Evolutionary conservation across 2,329 filamentous ascomycete genomes (phyloP).

Genomic region (Lasiodiplodia hormozganensis): DNA sequence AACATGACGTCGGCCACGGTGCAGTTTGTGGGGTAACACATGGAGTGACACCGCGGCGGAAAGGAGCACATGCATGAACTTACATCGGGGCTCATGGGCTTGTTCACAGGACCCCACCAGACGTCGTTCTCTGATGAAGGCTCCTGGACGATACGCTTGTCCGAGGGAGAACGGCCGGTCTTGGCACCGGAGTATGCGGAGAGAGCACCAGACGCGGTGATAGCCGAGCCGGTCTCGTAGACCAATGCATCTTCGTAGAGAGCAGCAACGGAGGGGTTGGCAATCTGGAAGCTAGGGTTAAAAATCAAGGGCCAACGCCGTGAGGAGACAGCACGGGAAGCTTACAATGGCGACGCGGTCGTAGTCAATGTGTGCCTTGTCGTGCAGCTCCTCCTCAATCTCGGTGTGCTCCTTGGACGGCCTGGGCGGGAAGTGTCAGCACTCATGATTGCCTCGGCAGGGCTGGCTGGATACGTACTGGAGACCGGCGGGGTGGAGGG

Average conservation of each 20-base stretch:
- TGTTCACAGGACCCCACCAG: constrained; percentile 99
- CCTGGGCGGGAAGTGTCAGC: constrained; percentile 15
- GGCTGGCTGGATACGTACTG: constrained; percentile 66
- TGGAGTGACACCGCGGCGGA: constrained; percentile 14
- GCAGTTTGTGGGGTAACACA: constrained; percentile 29
- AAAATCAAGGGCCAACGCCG: neutral
- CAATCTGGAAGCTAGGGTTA: constrained; percentile 58
- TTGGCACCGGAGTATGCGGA: constrained; percentile 98
- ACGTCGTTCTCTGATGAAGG: constrained; percentile 85
- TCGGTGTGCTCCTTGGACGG: constrained; percentile 81
- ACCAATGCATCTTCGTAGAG: constrained; percentile 99
- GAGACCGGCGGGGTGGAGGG: constrained; percentile 88
- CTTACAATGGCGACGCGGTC: constrained; percentile 96
- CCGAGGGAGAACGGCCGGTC: constrained; percentile 93
- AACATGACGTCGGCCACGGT: constrained; percentile 41
- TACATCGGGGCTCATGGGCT: constrained; percentile 97
- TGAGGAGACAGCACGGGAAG: constrained; percentile 15
- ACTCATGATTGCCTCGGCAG: constrained; percentile 3
- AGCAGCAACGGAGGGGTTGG: constrained; percentile 93
- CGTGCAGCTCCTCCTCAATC: constrained; percentile 95
- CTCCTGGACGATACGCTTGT: constrained; percentile 98
- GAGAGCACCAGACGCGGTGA: constrained; percentile 92
- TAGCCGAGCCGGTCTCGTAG: constrained; percentile 97
- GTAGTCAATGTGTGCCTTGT: constrained; percentile 98
- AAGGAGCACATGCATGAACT: constrained; percentile 50